Base-by-base conservation (phyloP, 768 basidiomycete genomes). In the Leucocoprinus birnbaumii region DNA sequence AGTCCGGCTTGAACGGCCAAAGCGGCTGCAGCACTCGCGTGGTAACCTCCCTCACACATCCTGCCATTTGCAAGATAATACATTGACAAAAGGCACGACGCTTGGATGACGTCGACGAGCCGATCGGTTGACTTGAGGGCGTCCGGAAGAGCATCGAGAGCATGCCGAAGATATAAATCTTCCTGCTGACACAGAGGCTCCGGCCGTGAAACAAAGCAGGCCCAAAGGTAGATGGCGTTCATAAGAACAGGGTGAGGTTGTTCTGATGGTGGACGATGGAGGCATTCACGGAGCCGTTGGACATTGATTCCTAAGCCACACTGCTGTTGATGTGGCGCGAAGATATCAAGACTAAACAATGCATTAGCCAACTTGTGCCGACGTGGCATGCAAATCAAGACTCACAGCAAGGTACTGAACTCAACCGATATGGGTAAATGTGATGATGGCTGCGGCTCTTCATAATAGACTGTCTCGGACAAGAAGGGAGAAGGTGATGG, bases 181-280 rank as follows among this genome's bases (percentile, higher is more conserved):
- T 92, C 89, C 63, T 90, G 85, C 49, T 84, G 81, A 61, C 80
- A 81, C 11, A 91, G 73, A 4, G 82, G 77, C 37, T 83, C 85
- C 6, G 88, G 84, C 19, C 87, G 78, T 9, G 90, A 89, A 38
- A 91, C 77, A 65, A 86, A 89, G 66, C 89, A 91, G 1, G 88
- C 86, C 86, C 89, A 91, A 6, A 91, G 80, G 65, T 85, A 92
- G 63, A 91, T 85, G 58, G 89, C 79, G 63, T 91, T 89, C 77
- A 91, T 82, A 13, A 93, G 77, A 51, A 79, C 82, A 8, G 90
- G 85, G 62, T 92, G 90, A 18, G 83, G 83, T 53, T 87, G 87
- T 55, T 88, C 83, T 45, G 78, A 60, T 3, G 66, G 51, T 14
- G 85, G 79, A 4, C 76, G 72, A 42, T 69, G 71, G 40, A 91